These are phyloP conservation scores for Wickerhamiella lipophila DNA, from an alignment of 805 yeast species.

Conservation along the genomic window DNA sequence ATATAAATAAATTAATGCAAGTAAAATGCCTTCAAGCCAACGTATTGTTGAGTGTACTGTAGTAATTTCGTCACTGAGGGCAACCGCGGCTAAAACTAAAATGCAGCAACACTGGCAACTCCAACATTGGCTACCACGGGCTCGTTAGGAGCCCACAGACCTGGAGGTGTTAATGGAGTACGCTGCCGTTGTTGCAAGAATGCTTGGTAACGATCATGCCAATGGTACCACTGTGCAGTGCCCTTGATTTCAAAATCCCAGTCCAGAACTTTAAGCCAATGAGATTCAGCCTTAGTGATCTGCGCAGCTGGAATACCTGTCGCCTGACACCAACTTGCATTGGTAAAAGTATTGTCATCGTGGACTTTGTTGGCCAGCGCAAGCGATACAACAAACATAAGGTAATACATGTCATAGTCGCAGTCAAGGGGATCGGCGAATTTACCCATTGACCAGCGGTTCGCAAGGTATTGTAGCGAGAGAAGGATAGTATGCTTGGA, in stretches of 20 bases:
- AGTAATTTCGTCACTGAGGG: no score
- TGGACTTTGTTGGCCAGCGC: constrained; percentile 85
- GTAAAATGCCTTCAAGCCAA: no score
- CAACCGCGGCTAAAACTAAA: not conserved
- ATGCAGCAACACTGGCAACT: constrained; percentile 5
- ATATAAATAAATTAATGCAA: constrained; percentile 5
- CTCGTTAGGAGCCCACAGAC: not conserved
- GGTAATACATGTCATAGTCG: constrained; percentile 31
- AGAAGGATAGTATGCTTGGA: constrained; percentile 72
- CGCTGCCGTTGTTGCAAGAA: not conserved
- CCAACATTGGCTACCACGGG: not conserved
- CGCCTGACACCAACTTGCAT: constrained; percentile 93
- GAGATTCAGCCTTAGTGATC: constrained; percentile 55
- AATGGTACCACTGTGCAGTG: constrained; percentile 5
- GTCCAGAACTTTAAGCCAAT: constrained; percentile 38
- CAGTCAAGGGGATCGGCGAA: constrained; percentile 24
- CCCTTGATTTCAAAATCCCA: constrained; percentile 6
- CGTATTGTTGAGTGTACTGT: no score
- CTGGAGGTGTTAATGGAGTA: constrained; percentile 3
- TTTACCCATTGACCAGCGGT: constrained; percentile 37
- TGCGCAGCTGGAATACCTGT: constrained; percentile 56
- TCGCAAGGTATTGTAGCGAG: constrained; percentile 66
- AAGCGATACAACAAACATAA: constrained; percentile 51
- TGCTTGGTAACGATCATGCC: constrained; percentile 8
- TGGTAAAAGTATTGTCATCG: constrained; percentile 93